These are phyloP conservation scores for Hirsutella rhossiliensis DNA, from an alignment of 2,329 filamentous ascomycete genomes.

Conservation along the genomic window DNA sequence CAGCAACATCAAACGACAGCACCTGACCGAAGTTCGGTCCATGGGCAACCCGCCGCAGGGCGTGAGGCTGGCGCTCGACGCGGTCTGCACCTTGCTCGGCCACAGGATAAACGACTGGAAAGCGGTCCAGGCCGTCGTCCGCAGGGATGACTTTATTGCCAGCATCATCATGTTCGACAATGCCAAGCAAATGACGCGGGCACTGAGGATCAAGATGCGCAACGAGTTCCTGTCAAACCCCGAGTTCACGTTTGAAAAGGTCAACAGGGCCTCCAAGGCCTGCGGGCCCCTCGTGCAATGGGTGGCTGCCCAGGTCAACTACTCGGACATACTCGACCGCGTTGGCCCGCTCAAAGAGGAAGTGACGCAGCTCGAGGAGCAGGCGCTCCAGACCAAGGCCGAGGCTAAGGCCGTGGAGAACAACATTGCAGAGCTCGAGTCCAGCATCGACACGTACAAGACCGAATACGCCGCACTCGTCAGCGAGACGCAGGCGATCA, in stretches of 20 bases:
- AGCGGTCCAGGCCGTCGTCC: slow-evolving; percentile 75
- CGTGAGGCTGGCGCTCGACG: slow-evolving; percentile 84
- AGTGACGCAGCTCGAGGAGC: slow-evolving; percentile 74
- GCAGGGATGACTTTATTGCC: slow-evolving; percentile 91
- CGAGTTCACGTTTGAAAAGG: slow-evolving; percentile 92
- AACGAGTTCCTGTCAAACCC: slow-evolving; percentile 85
- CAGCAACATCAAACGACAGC: slow-evolving; percentile 95
- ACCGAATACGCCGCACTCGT: slow-evolving; percentile 90
- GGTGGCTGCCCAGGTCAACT: slow-evolving; percentile 93
- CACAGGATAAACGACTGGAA: slow-evolving; percentile 90
- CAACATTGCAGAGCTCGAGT: slow-evolving; percentile 71
- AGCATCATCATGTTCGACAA: slow-evolving; percentile 98
- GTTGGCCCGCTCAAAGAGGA: slow-evolving; percentile 89
- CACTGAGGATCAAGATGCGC: slow-evolving; percentile 75
- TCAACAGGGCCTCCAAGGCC: slow-evolving; percentile 91
- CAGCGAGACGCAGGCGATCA: slow-evolving; percentile 94
- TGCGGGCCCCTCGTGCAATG: slow-evolving; percentile 95
- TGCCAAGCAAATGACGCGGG: slow-evolving; percentile 82
- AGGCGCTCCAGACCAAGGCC: slow-evolving; percentile 84
- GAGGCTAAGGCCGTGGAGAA: slow-evolving; percentile 86
- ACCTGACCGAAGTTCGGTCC: slow-evolving; percentile 92
- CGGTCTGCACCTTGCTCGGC: slow-evolving; percentile 90
- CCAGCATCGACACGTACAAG: slow-evolving; percentile 91
- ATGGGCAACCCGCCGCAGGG: slow-evolving; percentile 88
- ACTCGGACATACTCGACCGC: slow-evolving; percentile 91